Evolutionary conservation across 2,329 filamentous ascomycete species (phyloP).

Genomic region (Penicillium sp.): DNA sequence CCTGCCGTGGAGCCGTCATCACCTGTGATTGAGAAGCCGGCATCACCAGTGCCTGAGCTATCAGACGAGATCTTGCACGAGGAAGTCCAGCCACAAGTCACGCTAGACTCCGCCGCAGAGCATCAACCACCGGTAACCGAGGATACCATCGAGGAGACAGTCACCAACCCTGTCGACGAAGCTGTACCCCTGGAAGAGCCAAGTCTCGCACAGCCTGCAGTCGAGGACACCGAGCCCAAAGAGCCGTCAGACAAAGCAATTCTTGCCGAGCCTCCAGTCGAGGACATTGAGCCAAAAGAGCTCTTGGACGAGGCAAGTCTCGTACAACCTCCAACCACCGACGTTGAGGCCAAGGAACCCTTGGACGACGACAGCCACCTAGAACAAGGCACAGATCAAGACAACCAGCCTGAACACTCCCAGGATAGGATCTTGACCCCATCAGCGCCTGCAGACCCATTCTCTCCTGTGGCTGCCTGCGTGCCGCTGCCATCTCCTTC

Average conservation of each 20-base stretch:
- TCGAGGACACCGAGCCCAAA: background rate
- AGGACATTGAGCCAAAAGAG: background rate
- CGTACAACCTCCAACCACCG: background rate
- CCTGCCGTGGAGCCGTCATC: background rate
- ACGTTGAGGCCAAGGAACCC: background rate
- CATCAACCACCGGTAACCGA: background rate
- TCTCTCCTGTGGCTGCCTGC: conserved; percentile 25
- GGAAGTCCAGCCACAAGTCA: background rate
- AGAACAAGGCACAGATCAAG: background rate
- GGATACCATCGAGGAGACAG: background rate
- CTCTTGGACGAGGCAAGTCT: background rate
- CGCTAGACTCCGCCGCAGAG: background rate
- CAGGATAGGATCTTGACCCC: conserved; percentile 23
- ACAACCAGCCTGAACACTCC: conserved; percentile 7
- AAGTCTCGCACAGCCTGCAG: background rate
- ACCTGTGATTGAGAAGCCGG: background rate
- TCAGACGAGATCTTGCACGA: background rate
- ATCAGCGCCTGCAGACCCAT: conserved; percentile 26
- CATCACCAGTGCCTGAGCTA: background rate
- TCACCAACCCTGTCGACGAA: conserved; percentile 1
- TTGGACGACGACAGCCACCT: background rate
- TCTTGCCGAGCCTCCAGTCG: background rate
- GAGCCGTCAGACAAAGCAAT: background rate
- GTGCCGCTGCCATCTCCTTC: conserved; percentile 35
- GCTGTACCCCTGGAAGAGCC: background rate